These are phyloP conservation scores for Fusarium dlaminii DNA, from an alignment of 2,329 filamentous ascomycete genomes.

Conservation along the genomic window DNA sequence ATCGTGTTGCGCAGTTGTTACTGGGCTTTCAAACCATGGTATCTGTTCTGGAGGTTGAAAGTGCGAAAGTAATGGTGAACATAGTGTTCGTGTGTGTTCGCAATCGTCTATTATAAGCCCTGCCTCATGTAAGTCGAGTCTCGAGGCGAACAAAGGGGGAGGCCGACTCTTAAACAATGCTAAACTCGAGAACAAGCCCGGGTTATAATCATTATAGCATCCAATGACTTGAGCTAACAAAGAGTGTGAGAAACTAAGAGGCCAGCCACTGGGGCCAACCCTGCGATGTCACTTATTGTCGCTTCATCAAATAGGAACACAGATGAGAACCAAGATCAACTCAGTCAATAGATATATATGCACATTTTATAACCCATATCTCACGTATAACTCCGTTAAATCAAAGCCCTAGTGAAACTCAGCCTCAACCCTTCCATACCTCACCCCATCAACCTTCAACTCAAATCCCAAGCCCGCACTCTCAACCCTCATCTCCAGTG, in stretches of 20 bases:
- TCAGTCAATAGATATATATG: not conserved
- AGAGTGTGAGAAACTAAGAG: not conserved
- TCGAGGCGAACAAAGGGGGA: not conserved
- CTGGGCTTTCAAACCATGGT: not conserved
- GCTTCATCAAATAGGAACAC: not conserved
- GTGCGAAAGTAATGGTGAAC: not conserved
- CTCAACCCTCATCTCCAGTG: constrained; percentile 84
- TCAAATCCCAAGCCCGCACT: constrained; percentile 81
- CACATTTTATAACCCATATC: not conserved
- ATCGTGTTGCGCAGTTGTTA: too few species aligned
- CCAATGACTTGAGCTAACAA: too few species aligned
- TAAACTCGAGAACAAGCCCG: too few species aligned
- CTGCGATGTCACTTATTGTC: too few species aligned
- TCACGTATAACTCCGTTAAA: not conserved
- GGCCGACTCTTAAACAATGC: not conserved
- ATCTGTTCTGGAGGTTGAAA: not conserved
- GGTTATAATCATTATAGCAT: too few species aligned
- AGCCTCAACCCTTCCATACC: constrained; percentile 80
- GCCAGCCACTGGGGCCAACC: not conserved
- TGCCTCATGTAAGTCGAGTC: not conserved
- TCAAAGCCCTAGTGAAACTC: constrained; percentile 68
- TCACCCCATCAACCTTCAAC: constrained; percentile 79
- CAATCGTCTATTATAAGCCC: not conserved
- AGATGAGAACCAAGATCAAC: not conserved
- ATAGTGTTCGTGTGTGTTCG: not conserved